These are phyloP conservation scores for Brassica napus DNA, from an alignment of 345 rosid species.

Conservation along the genomic window DNA sequence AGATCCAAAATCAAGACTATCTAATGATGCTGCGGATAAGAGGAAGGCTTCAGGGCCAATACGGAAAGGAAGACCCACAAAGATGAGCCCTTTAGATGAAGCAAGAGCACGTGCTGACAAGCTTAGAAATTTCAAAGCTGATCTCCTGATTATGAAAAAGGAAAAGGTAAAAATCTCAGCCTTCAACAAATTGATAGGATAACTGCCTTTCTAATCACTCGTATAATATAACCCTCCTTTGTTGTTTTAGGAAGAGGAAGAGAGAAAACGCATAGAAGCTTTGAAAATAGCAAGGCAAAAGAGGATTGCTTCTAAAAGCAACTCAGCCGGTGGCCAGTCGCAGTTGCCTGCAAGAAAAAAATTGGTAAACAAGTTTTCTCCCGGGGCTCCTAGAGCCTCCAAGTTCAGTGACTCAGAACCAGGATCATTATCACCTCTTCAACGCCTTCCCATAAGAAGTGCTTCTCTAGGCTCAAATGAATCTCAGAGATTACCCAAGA, in stretches of 20 bases:
- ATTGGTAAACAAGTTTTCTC: slow-evolving; percentile 61
- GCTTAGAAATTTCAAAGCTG: slow-evolving; percentile 88
- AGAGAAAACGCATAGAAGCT: slow-evolving; percentile 70
- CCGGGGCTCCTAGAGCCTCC: slow-evolving; percentile 62
- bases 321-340: slow-evolving; percentile 51
- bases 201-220: too few relatives aligned
- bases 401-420: slow-evolving; percentile 84
- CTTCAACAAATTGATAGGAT: too few relatives aligned
- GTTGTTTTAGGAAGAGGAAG: slow-evolving; percentile 69
- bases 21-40: slow-evolving; percentile 55
- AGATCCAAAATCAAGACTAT: slow-evolving; percentile 60
- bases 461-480: slow-evolving; percentile 54
- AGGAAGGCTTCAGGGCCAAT: slow-evolving; percentile 72
- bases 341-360: slow-evolving; percentile 50
- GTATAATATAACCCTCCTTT: not conserved
- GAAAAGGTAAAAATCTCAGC: slow-evolving; percentile 58
- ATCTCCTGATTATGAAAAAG: slow-evolving; percentile 91
- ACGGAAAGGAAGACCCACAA: slow-evolving; percentile 80
- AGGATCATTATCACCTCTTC: slow-evolving; percentile 72
- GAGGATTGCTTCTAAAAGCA: slow-evolving; percentile 77
- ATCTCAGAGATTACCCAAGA: slow-evolving; percentile 53
- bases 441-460: slow-evolving; percentile 53
- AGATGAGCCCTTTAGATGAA: slow-evolving; percentile 86
- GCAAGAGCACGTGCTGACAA: slow-evolving; percentile 92
- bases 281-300: slow-evolving; percentile 83